Evolutionary conservation across 345 rosid genomes (phyloP).

Genomic region (Lenwebbia sp.): DNA sequence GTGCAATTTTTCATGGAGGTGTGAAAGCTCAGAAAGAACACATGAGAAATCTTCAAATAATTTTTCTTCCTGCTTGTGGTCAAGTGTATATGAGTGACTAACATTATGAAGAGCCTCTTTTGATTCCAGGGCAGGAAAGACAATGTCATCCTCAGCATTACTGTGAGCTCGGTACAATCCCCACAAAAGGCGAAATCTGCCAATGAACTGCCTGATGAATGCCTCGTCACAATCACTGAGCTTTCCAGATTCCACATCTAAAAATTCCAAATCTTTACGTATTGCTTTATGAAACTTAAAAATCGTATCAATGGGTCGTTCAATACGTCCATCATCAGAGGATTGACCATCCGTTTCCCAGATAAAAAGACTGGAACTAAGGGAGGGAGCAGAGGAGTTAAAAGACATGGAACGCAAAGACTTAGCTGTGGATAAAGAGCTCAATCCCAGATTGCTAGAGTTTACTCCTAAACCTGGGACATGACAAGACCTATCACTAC

Average conservation of each 20-base stretch:
- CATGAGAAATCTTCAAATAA: slow-evolving; percentile 72
- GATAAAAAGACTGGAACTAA: slow-evolving; percentile 75
- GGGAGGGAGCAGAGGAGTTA: slow-evolving; percentile 58
- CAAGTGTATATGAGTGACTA: slow-evolving; percentile 84
- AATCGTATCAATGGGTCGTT: slow-evolving; percentile 79
- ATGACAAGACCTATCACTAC: slow-evolving; percentile 45
- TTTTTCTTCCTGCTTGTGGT: slow-evolving; percentile 87
- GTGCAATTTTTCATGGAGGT: slow-evolving; percentile 39
- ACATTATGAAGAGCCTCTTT: slow-evolving; percentile 93
- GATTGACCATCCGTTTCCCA: slow-evolving; percentile 64
- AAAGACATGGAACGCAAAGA: slow-evolving; percentile 63
- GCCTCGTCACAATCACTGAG: slow-evolving; percentile 58
- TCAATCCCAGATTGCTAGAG: slow-evolving; percentile 49
- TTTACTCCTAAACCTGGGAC: slow-evolving; percentile 86
- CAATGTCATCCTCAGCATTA: slow-evolving; percentile 93
- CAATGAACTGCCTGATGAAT: slow-evolving; percentile 62
- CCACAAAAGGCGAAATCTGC: slow-evolving; percentile 83
- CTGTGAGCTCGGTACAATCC: slow-evolving; percentile 92
- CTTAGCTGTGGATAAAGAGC: slow-evolving; percentile 58
- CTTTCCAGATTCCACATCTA: slow-evolving; percentile 85
- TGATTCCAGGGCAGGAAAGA: slow-evolving; percentile 88
- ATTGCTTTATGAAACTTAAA: slow-evolving; percentile 92
- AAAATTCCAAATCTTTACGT: slow-evolving; percentile 78
- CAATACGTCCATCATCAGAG: slow-evolving; percentile 28
- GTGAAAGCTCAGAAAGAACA: slow-evolving; percentile 60